These are phyloP conservation scores for Arthroderma sp. DNA, from an alignment of 2,329 filamentous ascomycete genomes.

Conservation along the genomic window DNA sequence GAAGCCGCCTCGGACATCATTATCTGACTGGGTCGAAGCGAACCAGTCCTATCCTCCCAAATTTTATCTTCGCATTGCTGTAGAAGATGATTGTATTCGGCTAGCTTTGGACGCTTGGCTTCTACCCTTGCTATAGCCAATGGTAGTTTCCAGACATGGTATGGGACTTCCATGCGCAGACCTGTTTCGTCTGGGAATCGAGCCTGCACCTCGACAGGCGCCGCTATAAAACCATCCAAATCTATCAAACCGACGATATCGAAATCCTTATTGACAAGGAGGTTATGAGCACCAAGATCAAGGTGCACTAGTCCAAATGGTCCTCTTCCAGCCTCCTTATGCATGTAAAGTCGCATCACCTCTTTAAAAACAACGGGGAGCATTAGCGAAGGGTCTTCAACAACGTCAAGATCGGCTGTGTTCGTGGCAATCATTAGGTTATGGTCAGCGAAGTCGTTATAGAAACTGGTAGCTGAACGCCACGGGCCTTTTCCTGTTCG, in stretches of 20 bases:
- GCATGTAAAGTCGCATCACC: neutral
- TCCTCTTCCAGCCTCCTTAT: slow-evolving; percentile 1
- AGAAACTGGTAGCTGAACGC: slow-evolving; percentile 2
- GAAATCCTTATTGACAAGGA: slow-evolving; percentile 10
- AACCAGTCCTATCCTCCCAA: no score
- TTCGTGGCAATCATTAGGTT: slow-evolving; percentile 1
- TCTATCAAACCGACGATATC: slow-evolving; percentile 10
- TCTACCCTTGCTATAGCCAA: no score
- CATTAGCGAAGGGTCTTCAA: neutral
- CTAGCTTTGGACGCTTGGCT: no score
- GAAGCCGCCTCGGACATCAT: no score
- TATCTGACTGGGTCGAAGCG: no score
- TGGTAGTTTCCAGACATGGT: no score
- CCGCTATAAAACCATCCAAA: slow-evolving; percentile 9
- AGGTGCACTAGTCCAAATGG: slow-evolving; percentile 8
- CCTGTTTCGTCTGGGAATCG: neutral
- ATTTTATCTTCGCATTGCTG: no score
- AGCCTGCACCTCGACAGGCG: slow-evolving; percentile 4
- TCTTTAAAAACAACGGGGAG: slow-evolving; percentile 4
- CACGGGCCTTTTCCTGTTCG: slow-evolving; percentile 2
- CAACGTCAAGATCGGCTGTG: neutral
- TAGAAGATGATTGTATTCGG: no score
- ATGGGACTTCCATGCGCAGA: neutral
- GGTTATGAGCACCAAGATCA: slow-evolving; percentile 10
- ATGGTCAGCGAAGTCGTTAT: slow-evolving; percentile 1